Base-by-base conservation (phyloP, 2,329 filamentous ascomycete species). In the Plenodomus lindquistii region DNA sequence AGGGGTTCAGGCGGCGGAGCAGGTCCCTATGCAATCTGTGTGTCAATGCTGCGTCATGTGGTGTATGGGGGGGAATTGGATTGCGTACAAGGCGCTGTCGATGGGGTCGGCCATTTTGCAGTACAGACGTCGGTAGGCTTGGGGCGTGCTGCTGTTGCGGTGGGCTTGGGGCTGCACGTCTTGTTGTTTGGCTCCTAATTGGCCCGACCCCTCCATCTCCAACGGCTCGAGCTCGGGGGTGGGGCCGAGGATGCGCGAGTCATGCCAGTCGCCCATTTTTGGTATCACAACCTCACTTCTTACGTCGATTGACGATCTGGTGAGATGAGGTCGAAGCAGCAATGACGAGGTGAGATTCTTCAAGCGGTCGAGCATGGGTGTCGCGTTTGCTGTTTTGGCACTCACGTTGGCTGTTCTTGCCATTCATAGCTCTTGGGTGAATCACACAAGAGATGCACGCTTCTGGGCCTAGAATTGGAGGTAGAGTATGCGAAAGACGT, bases 11-110 rank as follows among this genome's bases (percentile, higher is more conserved):
- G 58, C 94, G 94, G 65, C 94, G 93, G 75, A 99, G 93, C 71
- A 99, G 92, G 80, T 99, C 94, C 69, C 94, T 97, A 73, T 9
- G n/a, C n/a, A n/a, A n/a, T n/a, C n/a, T n/a, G n/a, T n/a, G n/a
- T n/a, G n/a, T n/a, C n/a, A n/a, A n/a, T n/a, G n/a, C n/a, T n/a
- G n/a, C n/a, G n/a, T n/a, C n/a, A n/a, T n/a, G n/a, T n/a, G n/a
- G n/a, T n/a, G n/a, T n/a, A n/a, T n/a, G n/a, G n/a, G n/a, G n/a
- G n/a, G n/a, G n/a, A n/a, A n/a, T n/a, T n/a, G n/a, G n/a, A n/a
- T n/a, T n/a, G n/a, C n/a, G n/a, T 80, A 90, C 87, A 91, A 84
- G 47, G 87, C 87, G 69, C 86, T 88, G 73, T 91, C 88, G 57
- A 72, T 69, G 15, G 68, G 68, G 48, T 72, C 69, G 40, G 65